Conservation (phyloP, 768 basidiomycete species). For the Hydnomerulius pinastri region DNA sequence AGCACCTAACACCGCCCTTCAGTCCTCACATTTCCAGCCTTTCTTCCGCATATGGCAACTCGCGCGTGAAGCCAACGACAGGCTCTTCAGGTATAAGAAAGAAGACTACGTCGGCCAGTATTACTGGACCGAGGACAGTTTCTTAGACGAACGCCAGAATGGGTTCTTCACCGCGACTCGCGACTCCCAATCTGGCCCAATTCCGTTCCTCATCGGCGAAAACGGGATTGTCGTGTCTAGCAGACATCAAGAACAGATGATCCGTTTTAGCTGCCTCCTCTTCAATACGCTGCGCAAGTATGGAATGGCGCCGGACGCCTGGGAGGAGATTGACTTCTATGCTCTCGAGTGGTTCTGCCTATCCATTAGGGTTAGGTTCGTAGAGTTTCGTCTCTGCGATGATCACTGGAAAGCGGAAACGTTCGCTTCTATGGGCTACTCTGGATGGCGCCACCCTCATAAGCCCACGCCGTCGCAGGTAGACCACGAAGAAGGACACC, state of each 20-base stretch:
- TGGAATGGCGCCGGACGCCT: conserved; percentile 6
- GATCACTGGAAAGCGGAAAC: conserved; percentile 9
- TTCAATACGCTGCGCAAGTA: conserved; percentile 7
- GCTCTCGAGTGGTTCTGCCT: conserved; percentile 10
- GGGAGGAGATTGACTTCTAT: conserved; percentile 7
- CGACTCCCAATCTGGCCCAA: not conserved
- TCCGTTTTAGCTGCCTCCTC: conserved; percentile 2
- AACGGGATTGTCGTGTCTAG: conserved; percentile 2
- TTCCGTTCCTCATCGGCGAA: conserved; percentile 3
- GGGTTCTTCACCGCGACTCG: conserved; percentile 5
- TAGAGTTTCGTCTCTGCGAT: conserved; percentile 6
- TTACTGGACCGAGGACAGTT: conserved; percentile 8
- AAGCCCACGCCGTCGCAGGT: not conserved
- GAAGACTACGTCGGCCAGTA: conserved; percentile 4
- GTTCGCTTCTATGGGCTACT: conserved; percentile 1
- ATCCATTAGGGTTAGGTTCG: not conserved
- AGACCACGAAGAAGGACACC: not conserved
- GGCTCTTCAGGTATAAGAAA: not conserved
- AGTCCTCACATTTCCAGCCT: not conserved
- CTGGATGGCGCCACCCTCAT: conserved; percentile 1
- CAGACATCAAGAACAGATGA: conserved; percentile 1
- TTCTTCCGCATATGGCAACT: conserved; percentile 7
- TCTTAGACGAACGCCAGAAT: not conserved
- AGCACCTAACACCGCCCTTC: not conserved
- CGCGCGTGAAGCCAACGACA: conserved; percentile 1